Evolutionary conservation across 2,329 filamentous ascomycete species (phyloP).

Genomic region (Trichoderma sp.): DNA sequence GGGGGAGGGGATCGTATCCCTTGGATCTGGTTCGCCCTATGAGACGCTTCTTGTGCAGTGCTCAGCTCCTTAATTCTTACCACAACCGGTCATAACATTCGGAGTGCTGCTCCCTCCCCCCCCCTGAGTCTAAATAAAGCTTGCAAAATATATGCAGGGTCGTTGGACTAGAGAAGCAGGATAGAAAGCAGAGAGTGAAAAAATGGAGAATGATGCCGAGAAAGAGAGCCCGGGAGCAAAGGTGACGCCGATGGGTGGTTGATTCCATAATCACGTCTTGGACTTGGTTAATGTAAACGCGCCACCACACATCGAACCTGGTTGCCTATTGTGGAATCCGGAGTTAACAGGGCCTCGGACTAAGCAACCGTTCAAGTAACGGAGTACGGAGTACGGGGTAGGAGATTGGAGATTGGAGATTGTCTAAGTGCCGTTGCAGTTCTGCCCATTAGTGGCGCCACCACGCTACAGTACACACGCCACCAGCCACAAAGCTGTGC

Average conservation of each 20-base stretch:
- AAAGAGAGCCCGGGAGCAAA: background rate
- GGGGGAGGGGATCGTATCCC: background rate
- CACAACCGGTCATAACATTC: background rate
- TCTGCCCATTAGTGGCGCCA: background rate
- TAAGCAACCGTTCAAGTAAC: background rate
- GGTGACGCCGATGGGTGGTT: background rate
- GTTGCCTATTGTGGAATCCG: background rate
- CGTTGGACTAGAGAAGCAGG: background rate
- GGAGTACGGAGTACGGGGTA: constrained; percentile 1
- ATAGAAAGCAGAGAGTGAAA: background rate
- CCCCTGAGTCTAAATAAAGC: background rate
- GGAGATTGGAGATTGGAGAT: background rate
- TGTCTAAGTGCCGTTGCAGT: background rate
- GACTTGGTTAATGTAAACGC: background rate
- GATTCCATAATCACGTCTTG: background rate
- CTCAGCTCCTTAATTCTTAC: constrained; percentile 6
- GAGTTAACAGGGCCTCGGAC: background rate
- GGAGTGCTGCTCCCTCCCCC: background rate
- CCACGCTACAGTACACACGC: background rate
- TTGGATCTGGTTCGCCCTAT: constrained; percentile 16
- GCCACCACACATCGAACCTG: background rate
- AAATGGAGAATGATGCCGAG: background rate
- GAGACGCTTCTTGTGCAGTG: background rate
- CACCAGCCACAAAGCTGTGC: background rate
- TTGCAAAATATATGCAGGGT: background rate